A percentile compares a stretch with the other conserved stretches of the same genome.
These are phyloP conservation scores for Lantana camara DNA, from an alignment of 257 asterid species.

Conservation along the genomic window DNA sequence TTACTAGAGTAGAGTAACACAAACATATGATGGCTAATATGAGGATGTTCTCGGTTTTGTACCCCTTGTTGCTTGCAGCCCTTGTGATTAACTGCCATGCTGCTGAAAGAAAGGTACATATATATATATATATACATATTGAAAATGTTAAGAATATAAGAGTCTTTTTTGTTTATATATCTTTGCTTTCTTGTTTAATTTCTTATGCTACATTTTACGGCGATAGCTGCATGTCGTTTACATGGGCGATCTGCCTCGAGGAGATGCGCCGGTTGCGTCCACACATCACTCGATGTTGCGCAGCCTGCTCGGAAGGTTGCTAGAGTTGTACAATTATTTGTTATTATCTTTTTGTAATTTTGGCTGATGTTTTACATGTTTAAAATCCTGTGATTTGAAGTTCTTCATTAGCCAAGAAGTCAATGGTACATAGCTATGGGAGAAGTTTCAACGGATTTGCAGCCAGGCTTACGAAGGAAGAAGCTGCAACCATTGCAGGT, in stretches of 20 bases:
- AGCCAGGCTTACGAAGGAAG: constrained; percentile 50
- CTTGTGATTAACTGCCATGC: constrained; percentile 36
- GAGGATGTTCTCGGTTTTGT: constrained; percentile 1
- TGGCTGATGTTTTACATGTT: not conserved
- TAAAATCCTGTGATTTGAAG: constrained; percentile 29
- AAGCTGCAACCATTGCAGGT: constrained; percentile 32
- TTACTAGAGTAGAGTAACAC: too few species aligned
- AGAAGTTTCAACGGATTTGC: constrained; percentile 61
- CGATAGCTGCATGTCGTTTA: constrained; percentile 38
- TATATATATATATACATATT: too few species aligned
- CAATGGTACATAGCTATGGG: constrained; percentile 49
- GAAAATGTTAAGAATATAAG: not conserved
- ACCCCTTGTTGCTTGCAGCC: constrained; percentile 26
- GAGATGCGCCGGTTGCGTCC: constrained; percentile 15
- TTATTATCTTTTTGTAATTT: not conserved
- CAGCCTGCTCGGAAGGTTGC: constrained; percentile 31
- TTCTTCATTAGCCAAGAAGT: constrained; percentile 38
- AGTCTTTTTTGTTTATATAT: too few species aligned
- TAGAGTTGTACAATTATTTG: not conserved
- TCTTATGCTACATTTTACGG: not conserved
- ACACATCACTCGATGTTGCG: constrained; percentile 31
- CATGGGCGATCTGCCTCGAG: constrained; percentile 39
- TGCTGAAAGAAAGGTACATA: constrained; percentile 33
- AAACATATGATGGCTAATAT: constrained; percentile 23
- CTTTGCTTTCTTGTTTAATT: not conserved